Base-by-base conservation (phyloP, 1,284 basidiomycete genomes). In the Schizopora paradoxa region DNA sequence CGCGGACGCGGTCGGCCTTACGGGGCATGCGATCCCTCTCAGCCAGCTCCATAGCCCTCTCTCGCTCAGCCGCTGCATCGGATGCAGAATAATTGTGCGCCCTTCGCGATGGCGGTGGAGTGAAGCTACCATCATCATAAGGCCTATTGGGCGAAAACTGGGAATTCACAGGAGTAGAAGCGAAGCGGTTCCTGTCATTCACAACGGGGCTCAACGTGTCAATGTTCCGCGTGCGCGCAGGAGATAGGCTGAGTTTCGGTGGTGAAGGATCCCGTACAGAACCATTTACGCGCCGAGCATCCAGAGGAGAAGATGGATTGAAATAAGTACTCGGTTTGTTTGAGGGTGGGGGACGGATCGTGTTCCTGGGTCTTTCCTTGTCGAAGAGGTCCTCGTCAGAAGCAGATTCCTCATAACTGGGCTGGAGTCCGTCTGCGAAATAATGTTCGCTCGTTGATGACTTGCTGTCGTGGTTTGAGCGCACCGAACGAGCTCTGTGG, bases 401-500 rank as follows among this genome's bases (percentile, higher is more conserved):
- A 25, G 68, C 63, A 13, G 77, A 77, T 21, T 82, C 80, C 44
- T 87, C 85, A 58, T 88, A 86, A 21, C 82, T 83, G 22, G 71
- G 65, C 13, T 66, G 56, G 3, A 64, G 62, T 13, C 21, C 37
- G 45, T 82, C 80, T 6, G 68, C 61, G 8, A 63, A 68, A 25
- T 70, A 64, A 23, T 75, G 76, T 56, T 86, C 82, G 57, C 79
- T 81, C 7, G 74, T 62, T 18, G 85, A 84, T 13, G 86, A 87
- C 41, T 80, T 63, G 54, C 84, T 87, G 51, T 73, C 79, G 48
- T 77, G 76, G 45, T 79, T 72, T 42, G 84, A 81, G 43, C 73
- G 64, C 18, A 73, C 68, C 6, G 53, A 52, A 36, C 67, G 68
- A n/a, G 67, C 66, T 45, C 68, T 70, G n/a, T 72, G 72, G 29